Percentiles rank a stretch among this genome's conserved stretches.
phyloP scores from a whole-genome alignment of 2,329 filamentous ascomycete species.

The Onygenales sp. region DNA sequence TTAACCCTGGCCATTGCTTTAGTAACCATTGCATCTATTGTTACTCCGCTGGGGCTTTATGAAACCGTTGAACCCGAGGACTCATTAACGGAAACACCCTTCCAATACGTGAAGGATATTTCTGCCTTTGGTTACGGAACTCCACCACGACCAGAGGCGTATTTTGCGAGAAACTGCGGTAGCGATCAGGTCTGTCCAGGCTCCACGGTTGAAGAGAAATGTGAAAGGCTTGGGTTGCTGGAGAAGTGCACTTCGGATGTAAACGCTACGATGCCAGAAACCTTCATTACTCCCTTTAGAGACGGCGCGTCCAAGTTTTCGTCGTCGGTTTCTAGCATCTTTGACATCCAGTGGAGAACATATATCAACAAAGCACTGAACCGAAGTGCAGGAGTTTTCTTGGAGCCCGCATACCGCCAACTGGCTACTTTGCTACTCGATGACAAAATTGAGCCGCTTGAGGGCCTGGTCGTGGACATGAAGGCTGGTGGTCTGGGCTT shows the following conservation, averaged over 20 bases:
- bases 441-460: constrained; percentile 25
- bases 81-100: constrained; percentile 14
- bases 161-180: constrained; percentile 25
- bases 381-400: constrained; percentile 22
- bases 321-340: constrained; percentile 31
- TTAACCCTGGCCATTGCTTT: constrained; percentile 21
- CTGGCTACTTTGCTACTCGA: constrained; percentile 24
- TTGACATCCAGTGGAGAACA: constrained; percentile 32
- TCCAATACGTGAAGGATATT: constrained; percentile 29
- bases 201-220: constrained; percentile 5
- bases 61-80: constrained; percentile 22
- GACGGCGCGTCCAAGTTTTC: constrained; percentile 23
- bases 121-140: constrained; percentile 33
- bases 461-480: constrained; percentile 37
- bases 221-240: constrained; percentile 1
- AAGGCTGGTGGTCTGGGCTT: constrained; percentile 35
- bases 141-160: constrained; percentile 20
- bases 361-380: constrained; percentile 14
- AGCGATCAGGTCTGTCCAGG: constrained; percentile 15
- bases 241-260: constrained; percentile 16
- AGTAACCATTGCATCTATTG: constrained; percentile 32
- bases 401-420: constrained; percentile 21
- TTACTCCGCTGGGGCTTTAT: constrained; percentile 39
- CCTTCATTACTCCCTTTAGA: constrained; percentile 25
- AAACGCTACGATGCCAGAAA: constrained; percentile 21